These are phyloP conservation scores for Solanum bulbocastanum DNA, from an alignment of 257 asterid genomes.

Conservation along the genomic window DNA sequence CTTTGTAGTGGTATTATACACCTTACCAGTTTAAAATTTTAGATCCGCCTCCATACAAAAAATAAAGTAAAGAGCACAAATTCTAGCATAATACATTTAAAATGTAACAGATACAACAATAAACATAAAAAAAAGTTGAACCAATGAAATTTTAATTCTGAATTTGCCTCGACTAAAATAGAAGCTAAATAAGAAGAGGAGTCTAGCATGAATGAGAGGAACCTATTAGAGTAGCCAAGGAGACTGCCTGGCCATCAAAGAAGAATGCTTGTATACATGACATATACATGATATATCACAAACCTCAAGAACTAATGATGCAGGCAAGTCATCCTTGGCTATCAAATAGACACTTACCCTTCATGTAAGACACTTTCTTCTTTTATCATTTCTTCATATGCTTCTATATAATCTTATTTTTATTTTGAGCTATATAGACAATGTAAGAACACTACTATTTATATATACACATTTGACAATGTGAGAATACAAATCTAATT, in stretches of 20 bases:
- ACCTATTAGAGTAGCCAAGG: conserved; percentile 31
- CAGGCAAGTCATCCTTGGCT: conserved; percentile 85
- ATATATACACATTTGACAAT: neutral
- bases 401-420: neutral
- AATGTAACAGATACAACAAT: neutral
- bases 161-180: neutral
- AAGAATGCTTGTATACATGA: neutral
- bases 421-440: neutral
- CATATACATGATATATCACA: neutral
- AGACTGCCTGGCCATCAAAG: conserved; percentile 23
- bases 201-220: conserved; percentile 28
- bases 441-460: neutral
- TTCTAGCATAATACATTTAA: neutral
- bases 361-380: conserved; percentile 28
- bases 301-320: conserved; percentile 1
- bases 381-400: neutral
- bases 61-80: neutral
- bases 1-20: neutral
- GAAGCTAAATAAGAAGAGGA: neutral
- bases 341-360: conserved; percentile 37
- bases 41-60: neutral
- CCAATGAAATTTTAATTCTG: neutral
- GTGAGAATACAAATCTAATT: neutral
- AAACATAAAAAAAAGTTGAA: neutral
- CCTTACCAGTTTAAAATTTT: neutral